Conservation (phyloP, 306 rosid genomes). For the Rubus parviflorus region DNA sequence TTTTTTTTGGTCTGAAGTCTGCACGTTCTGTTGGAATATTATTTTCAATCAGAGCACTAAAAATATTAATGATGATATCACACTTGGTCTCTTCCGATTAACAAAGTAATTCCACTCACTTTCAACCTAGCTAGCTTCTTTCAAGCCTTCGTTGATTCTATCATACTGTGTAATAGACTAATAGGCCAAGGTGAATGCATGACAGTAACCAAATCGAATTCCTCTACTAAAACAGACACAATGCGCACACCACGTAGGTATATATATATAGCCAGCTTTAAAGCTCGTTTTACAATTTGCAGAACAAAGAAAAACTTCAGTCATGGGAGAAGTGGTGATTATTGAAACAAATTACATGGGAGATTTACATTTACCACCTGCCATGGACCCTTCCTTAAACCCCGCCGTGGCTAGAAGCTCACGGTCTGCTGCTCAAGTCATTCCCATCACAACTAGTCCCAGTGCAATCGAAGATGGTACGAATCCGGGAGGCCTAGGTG, state of each 20-base stretch:
- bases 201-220: neutral
- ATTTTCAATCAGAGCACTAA: too few relatives aligned
- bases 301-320: neutral
- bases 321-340: conserved; percentile 2
- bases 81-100: neutral
- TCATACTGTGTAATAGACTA: neutral
- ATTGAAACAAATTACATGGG: neutral
- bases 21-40: too few relatives aligned
- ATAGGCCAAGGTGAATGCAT: neutral
- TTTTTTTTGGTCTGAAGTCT: too few relatives aligned
- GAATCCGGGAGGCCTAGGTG: neutral
- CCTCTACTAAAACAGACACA: neutral
- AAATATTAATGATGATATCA: too few relatives aligned
- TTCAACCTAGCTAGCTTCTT: neutral
- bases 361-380: neutral
- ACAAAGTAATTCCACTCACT: neutral
- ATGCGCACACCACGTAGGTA: neutral
- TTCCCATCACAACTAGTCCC: neutral
- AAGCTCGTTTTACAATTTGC: neutral
- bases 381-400: neutral
- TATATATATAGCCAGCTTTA: neutral
- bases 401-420: neutral
- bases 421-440: neutral
- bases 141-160: neutral
- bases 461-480: neutral